Conservation (phyloP, 2,329 filamentous ascomycete genomes). For the Monilinia vaccinii-corymbosi region DNA sequence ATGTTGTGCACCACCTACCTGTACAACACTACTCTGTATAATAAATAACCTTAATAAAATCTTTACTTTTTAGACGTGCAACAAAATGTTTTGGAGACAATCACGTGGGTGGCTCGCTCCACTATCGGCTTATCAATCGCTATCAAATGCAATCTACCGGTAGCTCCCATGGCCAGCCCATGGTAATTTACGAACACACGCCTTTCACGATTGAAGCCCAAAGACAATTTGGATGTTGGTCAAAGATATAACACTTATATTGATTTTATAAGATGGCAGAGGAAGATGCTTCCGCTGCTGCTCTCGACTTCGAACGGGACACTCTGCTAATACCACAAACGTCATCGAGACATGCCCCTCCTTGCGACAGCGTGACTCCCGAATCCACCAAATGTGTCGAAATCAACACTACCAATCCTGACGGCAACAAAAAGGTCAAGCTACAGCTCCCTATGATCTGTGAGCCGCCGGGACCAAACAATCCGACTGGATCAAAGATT, state of each 20-base stretch:
- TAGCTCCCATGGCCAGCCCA: too few relatives aligned
- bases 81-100: not conserved
- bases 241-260: too few relatives aligned
- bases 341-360: not conserved
- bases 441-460: constrained; percentile 71
- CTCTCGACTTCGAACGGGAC: not conserved
- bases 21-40: too few relatives aligned
- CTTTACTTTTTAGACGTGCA: too few relatives aligned
- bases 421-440: constrained; percentile 30
- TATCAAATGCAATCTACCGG: too few relatives aligned
- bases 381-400: constrained; percentile 3
- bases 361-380: constrained; percentile 16
- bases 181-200: too few relatives aligned
- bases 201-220: too few relatives aligned
- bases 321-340: not conserved
- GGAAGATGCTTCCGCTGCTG: not conserved
- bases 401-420: not conserved
- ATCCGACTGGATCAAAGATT: constrained; percentile 65
- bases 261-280: not conserved
- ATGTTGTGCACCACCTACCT: not conserved
- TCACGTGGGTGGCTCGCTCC: too few relatives aligned
- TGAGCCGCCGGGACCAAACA: constrained; percentile 67
- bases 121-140: too few relatives aligned
- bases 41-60: too few relatives aligned
- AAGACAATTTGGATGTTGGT: too few relatives aligned